Evolutionary conservation across 305 asterid genomes (phyloP).

Genomic region (Fraxinus dipetala): DNA sequence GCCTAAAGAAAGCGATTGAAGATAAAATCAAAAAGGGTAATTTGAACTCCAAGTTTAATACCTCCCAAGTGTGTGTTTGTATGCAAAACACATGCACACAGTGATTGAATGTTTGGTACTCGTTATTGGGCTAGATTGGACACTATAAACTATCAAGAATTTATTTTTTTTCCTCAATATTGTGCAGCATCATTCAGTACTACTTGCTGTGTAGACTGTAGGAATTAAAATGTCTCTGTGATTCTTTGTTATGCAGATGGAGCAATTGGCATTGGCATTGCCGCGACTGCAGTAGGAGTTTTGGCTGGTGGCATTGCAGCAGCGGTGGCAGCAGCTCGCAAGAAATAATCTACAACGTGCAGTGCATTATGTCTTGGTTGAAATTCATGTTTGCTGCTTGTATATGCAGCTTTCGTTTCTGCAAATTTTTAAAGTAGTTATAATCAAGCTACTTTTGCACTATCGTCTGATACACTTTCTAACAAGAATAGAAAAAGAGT

Average conservation of each 20-base stretch:
- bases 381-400: not conserved
- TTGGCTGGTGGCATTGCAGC: constrained; percentile 50
- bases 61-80: not conserved
- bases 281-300: constrained; percentile 49
- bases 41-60: not conserved
- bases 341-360: constrained; percentile 25
- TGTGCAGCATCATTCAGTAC: not conserved
- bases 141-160: not conserved
- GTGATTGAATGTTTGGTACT: not conserved
- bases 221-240: not conserved
- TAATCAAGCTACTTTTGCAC: not conserved
- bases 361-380: not conserved
- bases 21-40: constrained; percentile 81
- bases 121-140: not conserved
- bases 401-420: not conserved
- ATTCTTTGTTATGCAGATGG: constrained; percentile 33
- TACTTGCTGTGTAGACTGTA: not conserved
- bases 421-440: not conserved
- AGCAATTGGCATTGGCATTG: constrained; percentile 48
- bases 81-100: not conserved
- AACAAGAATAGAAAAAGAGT: not conserved
- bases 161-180: not conserved
- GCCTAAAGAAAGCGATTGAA: constrained; percentile 77
- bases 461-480: not conserved
- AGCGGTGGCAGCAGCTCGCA: constrained; percentile 35